Evolutionary conservation across 768 basidiomycete genomes (phyloP).

Genomic region (Collybia sp.): DNA sequence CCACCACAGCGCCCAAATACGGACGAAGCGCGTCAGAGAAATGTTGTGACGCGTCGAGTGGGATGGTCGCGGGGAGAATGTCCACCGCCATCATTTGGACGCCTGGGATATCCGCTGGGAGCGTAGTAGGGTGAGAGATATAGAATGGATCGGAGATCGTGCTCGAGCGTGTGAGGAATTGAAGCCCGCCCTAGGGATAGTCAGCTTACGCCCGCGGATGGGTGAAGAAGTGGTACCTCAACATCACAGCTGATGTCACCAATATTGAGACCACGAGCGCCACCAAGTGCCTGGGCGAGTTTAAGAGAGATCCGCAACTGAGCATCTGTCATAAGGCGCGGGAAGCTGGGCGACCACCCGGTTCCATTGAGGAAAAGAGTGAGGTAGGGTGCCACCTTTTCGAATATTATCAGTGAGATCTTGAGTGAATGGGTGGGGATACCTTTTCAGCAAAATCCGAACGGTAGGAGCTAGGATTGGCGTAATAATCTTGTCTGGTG

Average conservation of each 20-base stretch:
- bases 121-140: slow-evolving; percentile 35
- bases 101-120: slow-evolving; percentile 43
- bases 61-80: slow-evolving; percentile 83
- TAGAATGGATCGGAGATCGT: slow-evolving; percentile 79
- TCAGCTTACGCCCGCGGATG: not conserved
- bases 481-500: slow-evolving; percentile 67
- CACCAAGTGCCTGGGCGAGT: slow-evolving; percentile 44
- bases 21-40: slow-evolving; percentile 67
- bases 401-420: not conserved
- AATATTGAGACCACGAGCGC: slow-evolving; percentile 61
- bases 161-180: slow-evolving; percentile 74
- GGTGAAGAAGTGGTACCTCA: slow-evolving; percentile 35
- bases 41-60: slow-evolving; percentile 73
- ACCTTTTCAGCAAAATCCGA: slow-evolving; percentile 72
- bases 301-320: slow-evolving; percentile 50
- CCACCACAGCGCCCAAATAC: slow-evolving; percentile 59
- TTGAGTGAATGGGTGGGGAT: slow-evolving; percentile 3
- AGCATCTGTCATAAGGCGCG: slow-evolving; percentile 69
- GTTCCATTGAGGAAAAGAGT: slow-evolving; percentile 84
- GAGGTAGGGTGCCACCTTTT: slow-evolving; percentile 78
- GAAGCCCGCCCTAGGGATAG: slow-evolving; percentile 64
- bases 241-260: slow-evolving; percentile 91
- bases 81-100: slow-evolving; percentile 86
- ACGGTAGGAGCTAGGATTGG: slow-evolving; percentile 56
- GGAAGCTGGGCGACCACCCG: slow-evolving; percentile 78